A percentile compares a stretch with the other conserved stretches of the same genome.
phyloP scores from a whole-genome alignment of 1,284 basidiomycete genomes.

The Waitea zeae region DNA sequence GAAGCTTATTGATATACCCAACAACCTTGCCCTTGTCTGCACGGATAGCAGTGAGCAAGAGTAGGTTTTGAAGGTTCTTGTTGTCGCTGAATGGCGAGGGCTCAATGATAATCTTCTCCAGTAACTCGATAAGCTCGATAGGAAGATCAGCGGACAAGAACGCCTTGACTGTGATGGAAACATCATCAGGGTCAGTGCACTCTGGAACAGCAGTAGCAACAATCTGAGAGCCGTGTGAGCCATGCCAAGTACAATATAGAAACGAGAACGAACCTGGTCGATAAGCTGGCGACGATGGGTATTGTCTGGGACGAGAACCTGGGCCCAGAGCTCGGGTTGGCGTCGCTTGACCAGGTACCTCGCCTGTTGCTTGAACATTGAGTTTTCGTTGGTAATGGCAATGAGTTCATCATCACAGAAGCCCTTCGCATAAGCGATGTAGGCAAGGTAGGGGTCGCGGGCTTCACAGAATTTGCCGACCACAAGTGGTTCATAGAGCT shows the following conservation, averaged over 20 bases:
- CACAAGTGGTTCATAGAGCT: conserved; percentile 89
- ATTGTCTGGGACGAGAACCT: conserved; percentile 85
- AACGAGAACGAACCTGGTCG: conserved; percentile 83
- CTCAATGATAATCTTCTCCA: conserved; percentile 98
- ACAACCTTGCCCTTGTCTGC: conserved; percentile 99
- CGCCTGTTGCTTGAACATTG: conserved; percentile 99
- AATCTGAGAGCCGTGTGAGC: conserved; percentile 50
- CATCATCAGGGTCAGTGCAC: conserved; percentile 96
- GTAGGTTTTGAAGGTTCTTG: conserved; percentile 85
- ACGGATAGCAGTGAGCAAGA: conserved; percentile 91
- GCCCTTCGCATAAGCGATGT: conserved; percentile 98
- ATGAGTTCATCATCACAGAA: conserved; percentile 99
- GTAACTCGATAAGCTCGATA: conserved; percentile 90
- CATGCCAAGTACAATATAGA: conserved; percentile 3
- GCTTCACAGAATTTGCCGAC: conserved; percentile 99
- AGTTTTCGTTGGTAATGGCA: conserved; percentile 95
- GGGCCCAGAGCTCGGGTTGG: conserved; percentile 90
- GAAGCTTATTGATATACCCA: conserved; percentile 93
- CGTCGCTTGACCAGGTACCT: conserved; percentile 96
- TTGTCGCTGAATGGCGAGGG: conserved; percentile 97
- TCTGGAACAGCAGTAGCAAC: conserved; percentile 92
- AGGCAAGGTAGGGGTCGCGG: conserved; percentile 95
- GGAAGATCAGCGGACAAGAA: conserved; percentile 97
- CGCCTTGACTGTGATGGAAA: conserved; percentile 96
- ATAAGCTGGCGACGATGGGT: conserved; percentile 87